phyloP scores from a whole-genome alignment of 768 basidiomycete genomes.

The Mycena rebaudengoi region DNA sequence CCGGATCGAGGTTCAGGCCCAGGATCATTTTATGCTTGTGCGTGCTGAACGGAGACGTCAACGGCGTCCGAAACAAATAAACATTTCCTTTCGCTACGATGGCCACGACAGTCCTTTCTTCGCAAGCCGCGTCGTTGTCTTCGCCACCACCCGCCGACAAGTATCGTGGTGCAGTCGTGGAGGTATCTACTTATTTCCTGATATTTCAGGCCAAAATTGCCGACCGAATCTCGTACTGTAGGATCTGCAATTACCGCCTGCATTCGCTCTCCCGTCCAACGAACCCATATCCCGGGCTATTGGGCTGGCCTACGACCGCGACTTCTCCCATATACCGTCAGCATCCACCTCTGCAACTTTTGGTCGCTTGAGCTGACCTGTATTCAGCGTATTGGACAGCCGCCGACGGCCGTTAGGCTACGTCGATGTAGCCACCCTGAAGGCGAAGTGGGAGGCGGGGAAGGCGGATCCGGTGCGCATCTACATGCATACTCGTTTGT shows the following conservation, averaged over 20 bases:
- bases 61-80: no score
- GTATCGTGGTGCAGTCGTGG: constrained; percentile 19
- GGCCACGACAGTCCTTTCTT: no score
- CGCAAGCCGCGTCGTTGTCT: no score
- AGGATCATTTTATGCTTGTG: no score
- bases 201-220: neutral
- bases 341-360: constrained; percentile 16
- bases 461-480: constrained; percentile 73
- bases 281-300: constrained; percentile 81
- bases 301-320: constrained; percentile 90
- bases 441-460: constrained; percentile 80
- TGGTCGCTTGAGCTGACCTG: neutral
- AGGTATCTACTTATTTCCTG: neutral
- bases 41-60: no score
- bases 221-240: constrained; percentile 33
- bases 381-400: constrained; percentile 75
- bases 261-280: constrained; percentile 78
- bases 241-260: constrained; percentile 88
- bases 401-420: constrained; percentile 84
- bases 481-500: neutral
- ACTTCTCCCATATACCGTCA: constrained; percentile 94
- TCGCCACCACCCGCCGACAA: neutral
- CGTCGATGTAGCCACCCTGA: constrained; percentile 78
- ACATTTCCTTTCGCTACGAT: no score
- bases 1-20: no score